Evolutionary conservation across 1,284 basidiomycete genomes (phyloP).

Genomic region (Testicularia cyperi): DNA sequence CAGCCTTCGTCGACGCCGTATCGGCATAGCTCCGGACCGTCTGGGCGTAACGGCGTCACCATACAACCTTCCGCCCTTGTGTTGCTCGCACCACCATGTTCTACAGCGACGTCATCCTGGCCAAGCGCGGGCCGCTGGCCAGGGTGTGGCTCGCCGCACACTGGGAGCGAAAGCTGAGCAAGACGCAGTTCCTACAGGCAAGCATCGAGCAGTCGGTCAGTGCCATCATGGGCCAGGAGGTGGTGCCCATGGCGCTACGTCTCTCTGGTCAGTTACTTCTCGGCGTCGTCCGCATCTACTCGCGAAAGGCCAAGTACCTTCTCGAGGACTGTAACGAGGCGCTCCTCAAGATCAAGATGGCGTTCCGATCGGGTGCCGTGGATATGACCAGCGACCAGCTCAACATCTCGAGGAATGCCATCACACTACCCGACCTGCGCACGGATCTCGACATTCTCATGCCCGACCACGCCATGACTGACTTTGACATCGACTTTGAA

Average conservation of each 20-base stretch:
- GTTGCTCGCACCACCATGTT: constrained; percentile 69
- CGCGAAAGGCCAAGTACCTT: constrained; percentile 93
- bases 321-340: constrained; percentile 97
- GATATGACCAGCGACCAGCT: constrained; percentile 94
- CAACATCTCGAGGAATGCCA: constrained; percentile 78
- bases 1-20: no score
- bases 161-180: constrained; percentile 96
- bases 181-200: constrained; percentile 87
- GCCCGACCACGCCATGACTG: constrained; percentile 65
- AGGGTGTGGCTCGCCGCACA: constrained; percentile 98
- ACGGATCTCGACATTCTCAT: constrained; percentile 77
- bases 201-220: constrained; percentile 91
- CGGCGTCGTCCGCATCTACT: constrained; percentile 95
- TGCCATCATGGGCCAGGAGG: constrained; percentile 73
- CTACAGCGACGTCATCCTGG: constrained; percentile 87
- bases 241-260: constrained; percentile 82
- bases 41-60: no score
- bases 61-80: no score
- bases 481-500: constrained; percentile 62
- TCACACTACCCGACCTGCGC: constrained; percentile 75
- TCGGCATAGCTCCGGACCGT: no score
- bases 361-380: constrained; percentile 86
- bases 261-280: constrained; percentile 91
- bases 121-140: constrained; percentile 87
- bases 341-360: constrained; percentile 90